Conservation (phyloP, 164 flowering plant species). For the Magnolia officinalis region DNA sequence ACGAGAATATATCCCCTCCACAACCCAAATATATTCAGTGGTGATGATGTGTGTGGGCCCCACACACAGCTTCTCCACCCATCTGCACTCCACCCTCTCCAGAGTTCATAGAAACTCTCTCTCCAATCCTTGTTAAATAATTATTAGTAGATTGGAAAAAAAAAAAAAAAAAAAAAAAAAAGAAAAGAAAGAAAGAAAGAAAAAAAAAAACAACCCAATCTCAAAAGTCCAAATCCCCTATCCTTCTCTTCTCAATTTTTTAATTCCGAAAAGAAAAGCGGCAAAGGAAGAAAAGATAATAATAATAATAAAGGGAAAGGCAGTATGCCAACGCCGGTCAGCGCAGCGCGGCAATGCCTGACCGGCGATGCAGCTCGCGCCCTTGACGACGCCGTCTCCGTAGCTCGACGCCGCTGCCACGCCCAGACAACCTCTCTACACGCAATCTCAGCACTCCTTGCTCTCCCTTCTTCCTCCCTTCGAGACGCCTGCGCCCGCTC, state of each 20-base stretch:
- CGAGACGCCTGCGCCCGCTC: conserved; percentile 66
- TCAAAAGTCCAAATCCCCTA: neutral
- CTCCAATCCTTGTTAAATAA: too few relatives aligned
- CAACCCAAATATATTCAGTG: too few relatives aligned
- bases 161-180: too few relatives aligned
- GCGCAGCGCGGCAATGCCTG: conserved; percentile 68
- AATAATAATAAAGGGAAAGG: too few relatives aligned
- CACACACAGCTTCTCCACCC: too few relatives aligned
- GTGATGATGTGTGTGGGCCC: too few relatives aligned
- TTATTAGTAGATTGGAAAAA: too few relatives aligned
- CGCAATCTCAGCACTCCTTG: conserved; percentile 57
- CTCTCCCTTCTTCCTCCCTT: conserved; percentile 48
- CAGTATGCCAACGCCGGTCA: conserved; percentile 78
- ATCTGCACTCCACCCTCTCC: too few relatives aligned
- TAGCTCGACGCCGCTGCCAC: conserved; percentile 68
- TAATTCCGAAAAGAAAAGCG: neutral
- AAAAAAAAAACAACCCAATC: too few relatives aligned
- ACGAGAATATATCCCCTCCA: too few relatives aligned
- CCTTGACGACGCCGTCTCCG: conserved; percentile 67
- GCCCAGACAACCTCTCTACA: conserved; percentile 82
- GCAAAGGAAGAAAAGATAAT: neutral
- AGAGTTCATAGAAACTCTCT: too few relatives aligned
- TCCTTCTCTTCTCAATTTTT: neutral
- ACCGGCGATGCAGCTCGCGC: conserved; percentile 66
- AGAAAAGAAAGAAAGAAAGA: too few relatives aligned